Evolutionary conservation across 257 asterid species (phyloP), one percentile per base, ranked within the genome.

Genomic region (Cordia subcordata): DNA sequence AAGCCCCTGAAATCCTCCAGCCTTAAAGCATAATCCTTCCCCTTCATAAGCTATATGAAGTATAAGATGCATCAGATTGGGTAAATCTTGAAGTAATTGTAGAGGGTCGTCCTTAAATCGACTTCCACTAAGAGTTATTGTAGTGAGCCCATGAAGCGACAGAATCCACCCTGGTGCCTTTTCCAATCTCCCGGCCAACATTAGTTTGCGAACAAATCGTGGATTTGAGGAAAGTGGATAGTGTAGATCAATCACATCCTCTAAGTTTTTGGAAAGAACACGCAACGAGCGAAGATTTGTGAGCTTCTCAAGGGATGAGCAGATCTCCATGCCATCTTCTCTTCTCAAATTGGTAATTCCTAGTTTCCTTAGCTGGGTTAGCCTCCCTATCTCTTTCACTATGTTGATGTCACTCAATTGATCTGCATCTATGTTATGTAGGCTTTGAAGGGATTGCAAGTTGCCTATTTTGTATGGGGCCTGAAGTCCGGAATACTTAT

Each of bases 1-100:
- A 55, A 79, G 77, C 61, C 63, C 72, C 60, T 15, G 64, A 45
- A 79, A 75, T 61, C 58, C 54, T 11, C 72, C 75, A 0, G 66
- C 71, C 49, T 44, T 61, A 35, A 80, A 80, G 40, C 59, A 44
- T 16, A 77, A 54, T 12, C 21, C 38, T 18, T 63, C 54, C 12
- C 73, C 79, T 10, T 62, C 72, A 56, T 47, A 80, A 12, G 75
- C 75, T 21, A 2, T 50, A 22, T 35, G 8, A 0, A 75, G 57
- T 8, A 11, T n/a, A 19, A 73, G 63, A 0, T 14, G 9, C 8
- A 49, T 33, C 42, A 77, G 49, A 63, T 67, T 67, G 40, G 83
- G 77, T 65, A 77, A 73, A 56, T 52, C 62, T 68, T 71, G 65
- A 40, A 77, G 69, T 18, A 5, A 37, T 58, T 64, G 53, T 0